Base-by-base conservation (phyloP, 495 filamentous ascomycete species). In the Aspergillus sclerotiicarbonarius region DNA sequence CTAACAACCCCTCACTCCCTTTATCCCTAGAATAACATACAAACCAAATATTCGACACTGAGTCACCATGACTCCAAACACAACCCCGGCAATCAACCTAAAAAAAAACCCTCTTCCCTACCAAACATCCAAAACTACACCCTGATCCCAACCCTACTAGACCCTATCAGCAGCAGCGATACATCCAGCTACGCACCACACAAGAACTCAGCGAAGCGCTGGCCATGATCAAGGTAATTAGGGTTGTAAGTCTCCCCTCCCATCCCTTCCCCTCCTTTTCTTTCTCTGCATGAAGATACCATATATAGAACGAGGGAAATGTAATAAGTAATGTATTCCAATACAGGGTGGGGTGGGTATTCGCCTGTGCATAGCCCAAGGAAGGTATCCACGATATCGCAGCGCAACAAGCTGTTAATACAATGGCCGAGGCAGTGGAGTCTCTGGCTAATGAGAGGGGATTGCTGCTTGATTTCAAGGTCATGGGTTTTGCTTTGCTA, bases 401-500 rank as follows among this genome's bases (percentile, higher is more conserved):
- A 0, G 47, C 47, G 25, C 25, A 50, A 6, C 9, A 32, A 4
- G 47, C 47, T 0, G 9, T 50, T 0, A 10, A 32, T 2, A 32
- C 47, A 0, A 50, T 32, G 49, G 63, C 19, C 18, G 39, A 8
- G 31, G 47, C 31, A 5, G 61, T 51, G 1, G 46, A 58, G 18
- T 15, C 54, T 9, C 47, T 41, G 0, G 57, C 60, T 0, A 57
- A 59, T 51, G 46, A 33, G 8, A 56, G 59, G 41, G 60, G 55
- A 0, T 32, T 44, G 1, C 57, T 53, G 18, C 49, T 65, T 1
- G 32, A 52, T 12, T 68, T 61, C 43, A 20, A 54, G 32, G 51
- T 52, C 10, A 53, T 56, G 29, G 57, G 46, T 9, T 61, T 57
- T 49, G 50, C 54, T 61, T 57, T 49, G 50, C 54, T 13, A 20